Percentiles rank a stretch among this genome's conserved stretches.
Evolutionary conservation across 306 rosid species (phyloP).

Genomic region (Castanea mollissima): DNA sequence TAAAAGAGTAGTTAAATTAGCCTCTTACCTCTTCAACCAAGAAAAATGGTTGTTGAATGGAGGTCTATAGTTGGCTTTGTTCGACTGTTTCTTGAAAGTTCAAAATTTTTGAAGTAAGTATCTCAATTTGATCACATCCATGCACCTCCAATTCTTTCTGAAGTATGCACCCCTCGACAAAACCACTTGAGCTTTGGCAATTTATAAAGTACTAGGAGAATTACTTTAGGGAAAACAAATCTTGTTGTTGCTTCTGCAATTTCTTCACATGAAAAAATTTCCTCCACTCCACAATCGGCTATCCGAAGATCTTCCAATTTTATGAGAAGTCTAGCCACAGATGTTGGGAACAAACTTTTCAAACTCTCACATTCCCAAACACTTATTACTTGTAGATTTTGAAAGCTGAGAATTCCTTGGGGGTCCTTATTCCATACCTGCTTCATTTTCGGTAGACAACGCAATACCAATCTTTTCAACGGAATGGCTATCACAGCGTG

Average conservation of each 20-base stretch:
- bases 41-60: neutral
- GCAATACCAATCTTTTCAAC: neutral
- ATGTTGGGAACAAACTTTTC: conserved; percentile 4
- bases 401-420: too few species aligned
- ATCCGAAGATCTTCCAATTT: too few species aligned
- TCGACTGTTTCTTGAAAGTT: neutral
- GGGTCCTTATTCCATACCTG: too few species aligned
- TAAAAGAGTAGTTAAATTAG: neutral
- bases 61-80: neutral
- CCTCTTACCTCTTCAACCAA: conserved; percentile 3
- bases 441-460: too few species aligned
- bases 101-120: conserved; percentile 3
- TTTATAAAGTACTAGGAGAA: rapidly evolving
- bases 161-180: too few species aligned
- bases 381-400: too few species aligned
- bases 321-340: too few species aligned
- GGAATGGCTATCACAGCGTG: neutral
- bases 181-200: too few species aligned
- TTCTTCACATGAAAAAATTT: too few species aligned
- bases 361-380: neutral
- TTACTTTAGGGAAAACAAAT: too few species aligned
- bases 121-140: neutral
- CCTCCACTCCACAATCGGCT: too few species aligned
- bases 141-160: neutral
- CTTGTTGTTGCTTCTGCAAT: too few species aligned